Percentiles rank a stretch among this genome's conserved stretches.
phyloP scores from a whole-genome alignment of 768 basidiomycete genomes.

The Leccinum subtestaceum region DNA sequence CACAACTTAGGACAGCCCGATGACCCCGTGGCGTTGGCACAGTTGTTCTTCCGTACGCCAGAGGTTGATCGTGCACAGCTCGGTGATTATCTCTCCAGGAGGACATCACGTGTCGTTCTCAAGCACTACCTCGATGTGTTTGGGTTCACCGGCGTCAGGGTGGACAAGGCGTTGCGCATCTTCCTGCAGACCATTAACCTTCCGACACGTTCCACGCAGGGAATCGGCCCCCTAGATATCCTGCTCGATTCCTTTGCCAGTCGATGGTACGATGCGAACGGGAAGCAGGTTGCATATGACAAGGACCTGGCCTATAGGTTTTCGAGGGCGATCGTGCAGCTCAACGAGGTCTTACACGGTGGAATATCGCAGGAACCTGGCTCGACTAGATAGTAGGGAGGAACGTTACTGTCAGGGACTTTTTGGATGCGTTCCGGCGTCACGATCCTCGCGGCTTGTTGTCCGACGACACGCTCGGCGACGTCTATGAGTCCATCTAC shows the following conservation, averaged over 20 bases:
- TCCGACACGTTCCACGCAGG: slow-evolving; percentile 42
- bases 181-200: slow-evolving; percentile 82
- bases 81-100: slow-evolving; percentile 79
- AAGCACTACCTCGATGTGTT: slow-evolving; percentile 87
- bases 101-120: slow-evolving; percentile 70
- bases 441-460: slow-evolving; percentile 71
- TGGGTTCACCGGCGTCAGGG: slow-evolving; percentile 75
- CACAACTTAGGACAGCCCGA: slow-evolving; percentile 56
- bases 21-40: slow-evolving; percentile 73
- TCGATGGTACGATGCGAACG: slow-evolving; percentile 90
- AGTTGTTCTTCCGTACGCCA: slow-evolving; percentile 74
- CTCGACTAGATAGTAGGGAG: slow-evolving; percentile 51
- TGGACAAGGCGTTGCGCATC: slow-evolving; percentile 86
- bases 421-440: slow-evolving; percentile 77
- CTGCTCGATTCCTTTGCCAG: slow-evolving; percentile 82
- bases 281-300: slow-evolving; percentile 72
- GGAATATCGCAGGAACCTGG: slow-evolving; percentile 64
- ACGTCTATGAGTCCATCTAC: slow-evolving; percentile 76
- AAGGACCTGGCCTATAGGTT: slow-evolving; percentile 76
- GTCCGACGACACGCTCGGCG: slow-evolving; percentile 70
- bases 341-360: slow-evolving; percentile 86
- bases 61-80: slow-evolving; percentile 82
- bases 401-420: slow-evolving; percentile 71
- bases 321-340: slow-evolving; percentile 76
- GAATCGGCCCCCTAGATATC: slow-evolving; percentile 42